Percentiles rank a stretch among this genome's conserved stretches.
Conservation (phyloP, 306 rosid genomes). For the Crotalaria pallida region DNA sequence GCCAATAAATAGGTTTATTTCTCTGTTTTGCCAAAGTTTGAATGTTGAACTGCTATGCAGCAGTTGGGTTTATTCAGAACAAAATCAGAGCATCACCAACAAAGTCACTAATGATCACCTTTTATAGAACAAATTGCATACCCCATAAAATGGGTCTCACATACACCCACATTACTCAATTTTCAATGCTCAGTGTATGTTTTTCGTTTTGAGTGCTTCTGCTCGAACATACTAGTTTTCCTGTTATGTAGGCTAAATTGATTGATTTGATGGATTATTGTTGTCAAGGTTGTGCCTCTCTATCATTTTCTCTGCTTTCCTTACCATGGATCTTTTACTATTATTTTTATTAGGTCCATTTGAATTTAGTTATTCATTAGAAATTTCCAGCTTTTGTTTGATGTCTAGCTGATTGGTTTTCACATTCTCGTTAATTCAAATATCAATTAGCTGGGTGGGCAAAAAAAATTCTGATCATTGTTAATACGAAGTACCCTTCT, state of each 20-base stretch:
- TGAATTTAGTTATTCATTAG: neutral
- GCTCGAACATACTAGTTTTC: neutral
- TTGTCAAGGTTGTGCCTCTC: neutral
- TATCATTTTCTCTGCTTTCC: neutral
- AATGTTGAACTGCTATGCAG: neutral
- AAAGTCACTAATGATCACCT: neutral
- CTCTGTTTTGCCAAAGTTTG: neutral
- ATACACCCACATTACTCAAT: neutral
- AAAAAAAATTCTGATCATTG: slow-evolving; percentile 51
- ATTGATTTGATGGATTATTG: neutral
- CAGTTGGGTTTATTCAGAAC: neutral
- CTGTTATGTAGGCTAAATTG: neutral
- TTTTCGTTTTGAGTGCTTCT: neutral
- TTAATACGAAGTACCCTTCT: slow-evolving; percentile 64
- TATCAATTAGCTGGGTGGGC: slow-evolving; percentile 64
- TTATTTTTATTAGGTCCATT: neutral
- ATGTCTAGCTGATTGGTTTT: slow-evolving; percentile 20
- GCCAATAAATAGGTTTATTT: too few species aligned
- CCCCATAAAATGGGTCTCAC: neutral
- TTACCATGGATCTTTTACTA: neutral
- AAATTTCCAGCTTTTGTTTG: neutral
- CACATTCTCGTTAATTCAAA: slow-evolving; percentile 17
- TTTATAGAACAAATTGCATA: neutral
- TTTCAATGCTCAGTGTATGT: neutral
- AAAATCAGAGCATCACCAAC: neutral